A percentile compares a stretch with the other conserved stretches of the same genome.
These are phyloP conservation scores for Arthrobotrys conoides DNA, from an alignment of 2,329 filamentous ascomycete genomes.

Conservation along the genomic window DNA sequence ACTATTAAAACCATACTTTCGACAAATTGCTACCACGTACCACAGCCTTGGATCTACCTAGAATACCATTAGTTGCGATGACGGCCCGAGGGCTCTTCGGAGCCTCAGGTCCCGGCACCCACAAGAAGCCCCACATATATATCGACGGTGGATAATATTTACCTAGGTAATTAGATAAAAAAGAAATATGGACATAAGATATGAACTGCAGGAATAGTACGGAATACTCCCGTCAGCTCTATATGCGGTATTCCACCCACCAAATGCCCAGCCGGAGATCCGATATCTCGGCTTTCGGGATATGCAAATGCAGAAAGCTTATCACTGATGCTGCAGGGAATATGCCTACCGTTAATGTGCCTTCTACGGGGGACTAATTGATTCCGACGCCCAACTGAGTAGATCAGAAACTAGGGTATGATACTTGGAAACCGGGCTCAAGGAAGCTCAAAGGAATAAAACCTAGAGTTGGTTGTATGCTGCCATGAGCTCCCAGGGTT, in stretches of 20 bases:
- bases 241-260: slow-evolving; percentile 14
- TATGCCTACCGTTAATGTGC: slow-evolving; percentile 25
- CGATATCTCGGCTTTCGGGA: slow-evolving; percentile 54
- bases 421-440: slow-evolving; percentile 36
- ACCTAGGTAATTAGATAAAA: slow-evolving; percentile 11
- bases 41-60: slow-evolving; percentile 21
- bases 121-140: background rate
- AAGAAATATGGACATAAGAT: slow-evolving; percentile 13
- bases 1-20: background rate
- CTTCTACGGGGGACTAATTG: slow-evolving; percentile 34
- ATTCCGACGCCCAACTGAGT: slow-evolving; percentile 35
- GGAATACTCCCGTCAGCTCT: background rate
- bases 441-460: background rate
- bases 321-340: slow-evolving; percentile 43
- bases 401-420: slow-evolving; percentile 35
- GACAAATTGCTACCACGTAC: slow-evolving; percentile 38
- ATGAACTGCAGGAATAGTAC: slow-evolving; percentile 13
- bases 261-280: slow-evolving; percentile 12
- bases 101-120: background rate
- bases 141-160: background rate
- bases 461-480: background rate
- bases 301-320: slow-evolving; percentile 52
- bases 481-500: background rate
- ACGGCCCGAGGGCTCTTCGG: background rate
- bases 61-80: background rate